phyloP scores from a whole-genome alignment of 495 filamentous ascomycete species.

The Penicillium lagena region DNA sequence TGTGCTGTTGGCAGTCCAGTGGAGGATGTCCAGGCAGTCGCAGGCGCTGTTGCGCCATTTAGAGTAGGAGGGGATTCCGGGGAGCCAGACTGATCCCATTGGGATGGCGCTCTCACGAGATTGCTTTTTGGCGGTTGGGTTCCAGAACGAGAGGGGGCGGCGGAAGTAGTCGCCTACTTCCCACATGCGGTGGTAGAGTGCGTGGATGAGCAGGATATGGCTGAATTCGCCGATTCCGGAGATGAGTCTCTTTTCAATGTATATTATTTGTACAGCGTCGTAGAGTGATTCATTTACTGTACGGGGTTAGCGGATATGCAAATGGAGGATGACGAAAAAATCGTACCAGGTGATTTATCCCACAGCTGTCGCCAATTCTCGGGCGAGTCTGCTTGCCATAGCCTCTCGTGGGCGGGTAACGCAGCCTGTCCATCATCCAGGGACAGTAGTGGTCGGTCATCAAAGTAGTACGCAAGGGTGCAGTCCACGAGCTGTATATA shows the following conservation, averaged over 20 bases:
- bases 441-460: constrained; percentile 26
- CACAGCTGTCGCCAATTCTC: constrained; percentile 31
- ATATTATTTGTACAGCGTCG: constrained; percentile 36
- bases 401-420: constrained; percentile 38
- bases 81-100: constrained; percentile 42
- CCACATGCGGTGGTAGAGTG: constrained; percentile 44
- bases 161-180: constrained; percentile 43
- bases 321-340: not conserved
- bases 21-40: constrained; percentile 48
- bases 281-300: constrained; percentile 34
- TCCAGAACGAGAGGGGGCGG: constrained; percentile 42
- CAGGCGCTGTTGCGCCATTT: constrained; percentile 52
- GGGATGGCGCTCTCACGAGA: constrained; percentile 29
- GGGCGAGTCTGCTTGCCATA: constrained; percentile 38
- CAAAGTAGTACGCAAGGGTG: constrained; percentile 37
- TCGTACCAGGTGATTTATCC: constrained; percentile 19
- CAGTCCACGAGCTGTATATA: constrained; percentile 35
- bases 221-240: constrained; percentile 40
- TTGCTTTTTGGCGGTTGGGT: constrained; percentile 40
- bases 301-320: constrained; percentile 1
- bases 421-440: constrained; percentile 37
- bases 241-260: constrained; percentile 43
- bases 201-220: constrained; percentile 43
- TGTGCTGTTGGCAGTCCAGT: constrained; percentile 46
- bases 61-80: constrained; percentile 41